Conservation (phyloP, 1,284 basidiomycete genomes). For the Earliella scabrosa region DNA sequence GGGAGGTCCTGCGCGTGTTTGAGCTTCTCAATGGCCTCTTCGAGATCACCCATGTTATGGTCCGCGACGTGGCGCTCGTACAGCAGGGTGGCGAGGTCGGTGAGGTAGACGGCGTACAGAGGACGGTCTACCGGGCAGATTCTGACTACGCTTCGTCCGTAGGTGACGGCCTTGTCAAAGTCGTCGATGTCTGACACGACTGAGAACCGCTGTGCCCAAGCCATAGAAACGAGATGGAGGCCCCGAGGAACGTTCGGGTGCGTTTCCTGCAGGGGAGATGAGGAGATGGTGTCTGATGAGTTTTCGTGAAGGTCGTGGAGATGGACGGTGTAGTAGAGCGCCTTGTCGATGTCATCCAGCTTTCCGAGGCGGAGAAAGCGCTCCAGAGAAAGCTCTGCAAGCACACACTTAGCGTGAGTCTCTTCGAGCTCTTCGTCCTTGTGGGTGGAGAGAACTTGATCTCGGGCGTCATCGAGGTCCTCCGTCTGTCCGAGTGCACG, state of each 20-base stretch:
- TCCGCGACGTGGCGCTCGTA: slow-evolving; percentile 1
- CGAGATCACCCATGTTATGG: neutral
- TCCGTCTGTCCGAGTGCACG: neutral
- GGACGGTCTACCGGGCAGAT: neutral
- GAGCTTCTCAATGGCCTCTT: slow-evolving; percentile 5
- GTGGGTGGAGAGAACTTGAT: neutral
- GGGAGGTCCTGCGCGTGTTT: neutral
- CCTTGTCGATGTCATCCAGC: slow-evolving; percentile 4
- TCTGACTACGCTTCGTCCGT: neutral
- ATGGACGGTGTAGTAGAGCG: neutral
- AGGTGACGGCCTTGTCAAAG: slow-evolving; percentile 2
- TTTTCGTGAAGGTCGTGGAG: neutral
- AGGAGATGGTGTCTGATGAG: too few species aligned
- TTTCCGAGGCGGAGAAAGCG: slow-evolving; percentile 1
- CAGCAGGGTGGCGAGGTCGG: slow-evolving; percentile 1
- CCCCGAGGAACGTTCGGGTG: slow-evolving; percentile 2
- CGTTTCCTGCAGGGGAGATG: too few species aligned
- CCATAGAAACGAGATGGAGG: neutral
- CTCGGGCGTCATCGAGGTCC: neutral
- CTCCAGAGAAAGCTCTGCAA: slow-evolving; percentile 2
- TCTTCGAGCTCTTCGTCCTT: neutral
- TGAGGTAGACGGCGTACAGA: neutral
- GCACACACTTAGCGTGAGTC: slow-evolving; percentile 2
- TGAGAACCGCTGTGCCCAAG: slow-evolving; percentile 3
- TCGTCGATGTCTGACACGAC: slow-evolving; percentile 7